Percentiles rank a stretch among this genome's conserved stretches.
Conservation (phyloP, 306 rosid species). For the Quercus suber region DNA sequence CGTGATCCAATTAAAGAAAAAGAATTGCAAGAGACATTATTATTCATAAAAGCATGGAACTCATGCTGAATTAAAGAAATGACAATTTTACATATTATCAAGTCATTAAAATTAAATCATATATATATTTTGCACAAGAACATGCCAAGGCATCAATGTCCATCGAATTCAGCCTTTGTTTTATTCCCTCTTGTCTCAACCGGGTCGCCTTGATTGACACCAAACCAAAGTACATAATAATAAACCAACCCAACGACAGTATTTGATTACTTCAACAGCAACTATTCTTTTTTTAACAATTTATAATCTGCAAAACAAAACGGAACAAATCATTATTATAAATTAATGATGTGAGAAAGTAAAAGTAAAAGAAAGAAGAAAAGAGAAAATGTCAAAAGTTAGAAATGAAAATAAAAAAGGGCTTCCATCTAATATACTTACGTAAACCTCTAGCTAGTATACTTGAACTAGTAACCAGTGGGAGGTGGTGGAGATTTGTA, state of each 20-base stretch:
- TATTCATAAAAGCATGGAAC: no score
- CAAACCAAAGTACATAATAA: neutral
- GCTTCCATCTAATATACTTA: neutral
- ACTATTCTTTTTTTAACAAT: neutral
- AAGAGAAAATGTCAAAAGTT: neutral
- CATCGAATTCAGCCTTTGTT: neutral
- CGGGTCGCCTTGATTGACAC: neutral
- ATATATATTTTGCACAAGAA: neutral
- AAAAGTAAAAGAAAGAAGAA: neutral
- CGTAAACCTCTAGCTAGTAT: neutral
- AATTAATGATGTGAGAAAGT: neutral
- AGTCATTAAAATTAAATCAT: neutral
- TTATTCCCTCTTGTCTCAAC: neutral
- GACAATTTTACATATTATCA: neutral
- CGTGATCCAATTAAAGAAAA: no score
- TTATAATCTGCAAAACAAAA: conserved; percentile 10
- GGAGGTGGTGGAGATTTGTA: conserved; percentile 21
- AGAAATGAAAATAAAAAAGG: neutral
- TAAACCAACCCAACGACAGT: neutral
- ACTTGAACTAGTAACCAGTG: neutral
- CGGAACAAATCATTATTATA: neutral
- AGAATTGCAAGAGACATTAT: no score
- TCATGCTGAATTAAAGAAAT: neutral
- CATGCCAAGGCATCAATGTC: neutral
- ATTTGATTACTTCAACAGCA: conserved; percentile 1